Conservation (phyloP, 2,329 filamentous ascomycete genomes). For the Pestalotiopsis sp. region DNA sequence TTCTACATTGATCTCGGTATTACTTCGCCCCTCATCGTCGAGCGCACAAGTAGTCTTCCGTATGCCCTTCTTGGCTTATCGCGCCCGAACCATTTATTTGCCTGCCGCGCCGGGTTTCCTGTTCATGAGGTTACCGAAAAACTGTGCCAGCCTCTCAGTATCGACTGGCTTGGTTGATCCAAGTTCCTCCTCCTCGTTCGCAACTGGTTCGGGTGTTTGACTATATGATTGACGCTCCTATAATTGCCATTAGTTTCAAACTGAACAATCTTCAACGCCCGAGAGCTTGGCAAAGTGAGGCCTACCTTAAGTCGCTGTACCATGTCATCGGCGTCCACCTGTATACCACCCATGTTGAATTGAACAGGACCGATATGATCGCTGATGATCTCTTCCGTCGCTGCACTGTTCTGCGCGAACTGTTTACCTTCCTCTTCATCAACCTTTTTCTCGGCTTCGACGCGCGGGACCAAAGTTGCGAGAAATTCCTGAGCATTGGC, state of each 20-base stretch:
- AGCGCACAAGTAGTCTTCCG: neutral
- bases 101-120: conserved; percentile 41
- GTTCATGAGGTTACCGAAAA: conserved; percentile 64
- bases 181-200: conserved; percentile 38
- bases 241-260: conserved; percentile 23
- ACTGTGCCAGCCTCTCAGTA: conserved; percentile 60
- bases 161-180: conserved; percentile 43
- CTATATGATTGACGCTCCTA: conserved; percentile 61
- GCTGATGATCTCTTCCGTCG: conserved; percentile 51
- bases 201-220: conserved; percentile 45
- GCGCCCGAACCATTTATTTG: conserved; percentile 14
- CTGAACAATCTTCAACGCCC: neutral
- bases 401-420: conserved; percentile 28
- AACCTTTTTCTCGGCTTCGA: conserved; percentile 67
- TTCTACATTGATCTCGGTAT: neutral
- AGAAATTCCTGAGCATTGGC: conserved; percentile 80
- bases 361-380: conserved; percentile 93
- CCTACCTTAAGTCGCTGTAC: conserved; percentile 80
- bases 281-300: neutral
- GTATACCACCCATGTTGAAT: conserved; percentile 98
- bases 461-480: conserved; percentile 70
- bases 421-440: conserved; percentile 49
- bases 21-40: neutral
- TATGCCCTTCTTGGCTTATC: neutral
- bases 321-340: conserved; percentile 94